Evolutionary conservation across 805 yeast species (phyloP).

Genomic region (Tetrapisispora nanseiensis): DNA sequence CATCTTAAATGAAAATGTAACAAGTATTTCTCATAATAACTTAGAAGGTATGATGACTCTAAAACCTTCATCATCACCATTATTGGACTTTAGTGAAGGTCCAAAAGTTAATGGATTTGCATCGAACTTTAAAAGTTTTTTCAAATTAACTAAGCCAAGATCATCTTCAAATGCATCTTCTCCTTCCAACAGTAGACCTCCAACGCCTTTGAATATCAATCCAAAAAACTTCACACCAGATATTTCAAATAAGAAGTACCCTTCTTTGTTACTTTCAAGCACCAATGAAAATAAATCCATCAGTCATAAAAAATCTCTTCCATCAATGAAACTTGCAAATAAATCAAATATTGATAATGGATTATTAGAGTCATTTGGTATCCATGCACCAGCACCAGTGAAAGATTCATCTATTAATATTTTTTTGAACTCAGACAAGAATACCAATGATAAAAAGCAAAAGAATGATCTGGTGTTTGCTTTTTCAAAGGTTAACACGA

Average conservation of each 20-base stretch:
- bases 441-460: background rate
- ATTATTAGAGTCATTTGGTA: background rate
- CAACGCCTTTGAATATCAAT: background rate
- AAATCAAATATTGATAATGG: too few relatives aligned
- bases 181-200: background rate
- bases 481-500: background rate
- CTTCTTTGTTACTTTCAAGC: background rate
- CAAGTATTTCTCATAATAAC: too few relatives aligned
- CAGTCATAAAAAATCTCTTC: background rate
- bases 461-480: background rate
- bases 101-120: background rate
- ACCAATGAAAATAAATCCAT: background rate
- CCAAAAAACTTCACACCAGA: background rate
- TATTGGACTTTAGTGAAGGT: background rate
- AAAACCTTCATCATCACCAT: background rate
- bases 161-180: background rate
- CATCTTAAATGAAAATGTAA: background rate
- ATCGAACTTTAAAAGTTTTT: background rate
- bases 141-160: background rate
- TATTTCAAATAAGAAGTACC: background rate
- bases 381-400: background rate
- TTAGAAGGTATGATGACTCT: too few relatives aligned
- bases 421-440: background rate
- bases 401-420: background rate
- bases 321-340: background rate